These are phyloP conservation scores for Ambrosiella xylebori DNA, from an alignment of 2,329 filamentous ascomycete genomes.

Conservation along the genomic window DNA sequence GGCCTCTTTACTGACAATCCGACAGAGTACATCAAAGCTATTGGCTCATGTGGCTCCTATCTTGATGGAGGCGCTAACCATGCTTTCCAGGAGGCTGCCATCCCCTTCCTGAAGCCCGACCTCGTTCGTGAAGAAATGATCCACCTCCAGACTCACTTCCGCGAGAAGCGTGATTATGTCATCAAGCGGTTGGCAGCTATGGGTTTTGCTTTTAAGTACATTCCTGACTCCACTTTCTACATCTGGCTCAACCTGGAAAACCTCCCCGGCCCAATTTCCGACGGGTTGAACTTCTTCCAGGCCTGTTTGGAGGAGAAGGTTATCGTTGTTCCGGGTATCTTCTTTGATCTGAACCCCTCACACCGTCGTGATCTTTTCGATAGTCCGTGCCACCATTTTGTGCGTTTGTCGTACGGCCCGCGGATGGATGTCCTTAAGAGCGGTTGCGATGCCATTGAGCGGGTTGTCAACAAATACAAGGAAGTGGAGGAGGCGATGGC, in stretches of 20 bases:
- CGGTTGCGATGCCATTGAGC: conserved; percentile 71
- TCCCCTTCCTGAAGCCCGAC: conserved; percentile 78
- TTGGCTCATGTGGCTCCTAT: conserved; percentile 83
- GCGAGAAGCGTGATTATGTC: conserved; percentile 81
- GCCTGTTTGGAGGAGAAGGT: conserved; percentile 86
- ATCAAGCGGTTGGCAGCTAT: conserved; percentile 63
- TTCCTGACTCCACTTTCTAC: conserved; percentile 89
- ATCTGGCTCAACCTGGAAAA: conserved; percentile 44
- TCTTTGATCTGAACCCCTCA: conserved; percentile 90
- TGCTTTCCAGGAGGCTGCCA: conserved; percentile 84
- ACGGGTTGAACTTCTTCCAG: conserved; percentile 93
- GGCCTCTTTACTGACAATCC: conserved; percentile 10
- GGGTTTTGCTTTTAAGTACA: conserved; percentile 69
- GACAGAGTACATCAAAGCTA: conserved; percentile 74
- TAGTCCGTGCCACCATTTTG: conserved; percentile 83
- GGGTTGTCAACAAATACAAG: conserved; percentile 54
- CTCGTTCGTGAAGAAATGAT: conserved; percentile 75
- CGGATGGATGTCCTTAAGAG: conserved; percentile 61
- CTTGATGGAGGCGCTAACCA: conserved; percentile 89
- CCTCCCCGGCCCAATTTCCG: conserved; percentile 65
- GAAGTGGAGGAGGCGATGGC: conserved; percentile 12
- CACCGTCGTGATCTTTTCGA: conserved; percentile 84
- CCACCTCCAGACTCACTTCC: conserved; percentile 78
- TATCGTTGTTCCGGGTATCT: conserved; percentile 92
- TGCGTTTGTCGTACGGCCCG: conserved; percentile 70